phyloP scores from a whole-genome alignment of 768 basidiomycete species.

The Tubosaeta sp. region DNA sequence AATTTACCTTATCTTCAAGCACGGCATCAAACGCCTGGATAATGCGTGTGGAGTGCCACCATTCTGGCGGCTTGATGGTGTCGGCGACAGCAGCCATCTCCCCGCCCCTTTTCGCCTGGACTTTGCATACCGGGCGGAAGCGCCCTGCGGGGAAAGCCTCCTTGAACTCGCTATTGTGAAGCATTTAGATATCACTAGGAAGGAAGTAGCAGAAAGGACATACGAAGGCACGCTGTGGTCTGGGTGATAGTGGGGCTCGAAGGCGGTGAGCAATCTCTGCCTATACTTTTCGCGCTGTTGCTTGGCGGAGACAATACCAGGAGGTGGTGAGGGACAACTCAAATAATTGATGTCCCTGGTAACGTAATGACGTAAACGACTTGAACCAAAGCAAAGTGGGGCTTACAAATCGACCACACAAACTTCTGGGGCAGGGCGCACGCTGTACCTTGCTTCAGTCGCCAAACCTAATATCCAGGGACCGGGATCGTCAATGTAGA shows the following conservation, averaged over 20 bases:
- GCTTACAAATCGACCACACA: slow-evolving; percentile 84
- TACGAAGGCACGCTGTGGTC: slow-evolving; percentile 79
- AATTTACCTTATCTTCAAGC: slow-evolving; percentile 71
- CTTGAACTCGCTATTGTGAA: slow-evolving; percentile 72
- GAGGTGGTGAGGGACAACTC: slow-evolving; percentile 79
- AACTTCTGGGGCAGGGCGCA: slow-evolving; percentile 73
- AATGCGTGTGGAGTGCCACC: slow-evolving; percentile 92
- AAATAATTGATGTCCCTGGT: slow-evolving; percentile 75
- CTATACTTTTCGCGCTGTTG: slow-evolving; percentile 80
- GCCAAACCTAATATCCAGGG: slow-evolving; percentile 94
- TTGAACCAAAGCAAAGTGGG: neutral
- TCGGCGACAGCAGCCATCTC: slow-evolving; percentile 82
- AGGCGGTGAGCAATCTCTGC: slow-evolving; percentile 67
- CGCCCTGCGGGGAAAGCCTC: slow-evolving; percentile 91
- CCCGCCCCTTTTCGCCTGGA: slow-evolving; percentile 78
- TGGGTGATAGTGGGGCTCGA: slow-evolving; percentile 86
- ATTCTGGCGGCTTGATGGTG: slow-evolving; percentile 83
- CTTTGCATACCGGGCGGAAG: slow-evolving; percentile 88
- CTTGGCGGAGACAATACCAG: slow-evolving; percentile 68
- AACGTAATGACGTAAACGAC: neutral
- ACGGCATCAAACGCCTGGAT: slow-evolving; percentile 89
- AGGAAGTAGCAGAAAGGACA: slow-evolving; percentile 4
- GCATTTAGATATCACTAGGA: neutral
- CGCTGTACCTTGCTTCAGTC: slow-evolving; percentile 77
- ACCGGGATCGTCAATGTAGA: slow-evolving; percentile 93